A percentile compares a stretch with the other conserved stretches of the same genome.
phyloP scores from a whole-genome alignment of 2,329 filamentous ascomycete species.

The Epichloe festucae region DNA sequence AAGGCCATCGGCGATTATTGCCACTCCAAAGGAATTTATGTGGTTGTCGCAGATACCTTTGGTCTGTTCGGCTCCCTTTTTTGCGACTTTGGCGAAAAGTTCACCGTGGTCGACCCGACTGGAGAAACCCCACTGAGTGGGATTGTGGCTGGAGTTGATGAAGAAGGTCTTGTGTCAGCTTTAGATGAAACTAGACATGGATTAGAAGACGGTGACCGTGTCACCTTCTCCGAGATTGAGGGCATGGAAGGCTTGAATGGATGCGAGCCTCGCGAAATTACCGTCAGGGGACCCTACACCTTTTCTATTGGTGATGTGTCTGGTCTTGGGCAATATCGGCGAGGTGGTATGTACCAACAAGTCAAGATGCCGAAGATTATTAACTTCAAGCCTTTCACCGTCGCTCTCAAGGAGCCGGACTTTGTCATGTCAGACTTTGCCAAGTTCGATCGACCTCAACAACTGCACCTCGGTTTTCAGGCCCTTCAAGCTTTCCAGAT shows the following conservation, averaged over 20 bases:
- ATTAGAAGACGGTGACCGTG: conserved; percentile 89
- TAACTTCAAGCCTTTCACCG: conserved; percentile 71
- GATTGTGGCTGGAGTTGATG: conserved; percentile 81
- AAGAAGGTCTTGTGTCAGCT: conserved; percentile 82
- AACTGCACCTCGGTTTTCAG: conserved; percentile 86
- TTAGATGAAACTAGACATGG: conserved; percentile 92
- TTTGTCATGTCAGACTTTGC: conserved; percentile 89
- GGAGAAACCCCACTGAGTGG: conserved; percentile 80
- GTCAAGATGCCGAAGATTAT: conserved; percentile 97
- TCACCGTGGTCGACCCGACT: conserved; percentile 78
- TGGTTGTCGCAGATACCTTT: conserved; percentile 79
- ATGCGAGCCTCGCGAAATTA: conserved; percentile 75
- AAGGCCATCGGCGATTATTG: conserved; percentile 81
- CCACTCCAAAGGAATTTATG: conserved; percentile 82
- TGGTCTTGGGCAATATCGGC: conserved; percentile 71
- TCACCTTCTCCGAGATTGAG: conserved; percentile 86
- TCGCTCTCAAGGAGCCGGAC: conserved; percentile 75
- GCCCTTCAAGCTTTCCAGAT: conserved; percentile 79
- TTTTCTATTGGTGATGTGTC: conserved; percentile 95
- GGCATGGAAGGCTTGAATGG: conserved; percentile 84
- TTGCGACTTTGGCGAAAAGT: conserved; percentile 92
- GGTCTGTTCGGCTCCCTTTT: conserved; percentile 97
- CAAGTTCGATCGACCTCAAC: conserved; percentile 89
- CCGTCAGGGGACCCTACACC: conserved; percentile 90
- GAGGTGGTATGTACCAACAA: conserved; percentile 82